Evolutionary conservation across 176 grass and related monocot genomes (phyloP).

Genomic region (Chrysopogon serrulatus): DNA sequence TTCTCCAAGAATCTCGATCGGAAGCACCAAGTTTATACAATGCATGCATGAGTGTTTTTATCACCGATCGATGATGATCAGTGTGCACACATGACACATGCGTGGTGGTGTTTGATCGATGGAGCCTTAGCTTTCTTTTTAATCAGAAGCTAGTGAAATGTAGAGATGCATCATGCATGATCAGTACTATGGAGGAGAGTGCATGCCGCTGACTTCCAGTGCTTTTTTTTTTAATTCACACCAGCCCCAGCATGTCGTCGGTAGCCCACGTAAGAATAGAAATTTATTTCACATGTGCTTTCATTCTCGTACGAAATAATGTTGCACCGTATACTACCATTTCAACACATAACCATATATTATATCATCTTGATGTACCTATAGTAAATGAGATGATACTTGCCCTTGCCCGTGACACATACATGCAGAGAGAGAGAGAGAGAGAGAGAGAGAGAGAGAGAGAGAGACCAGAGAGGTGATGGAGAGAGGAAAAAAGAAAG

Average conservation of each 20-base stretch:
- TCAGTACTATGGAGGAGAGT: background rate
- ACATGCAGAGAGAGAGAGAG: background rate
- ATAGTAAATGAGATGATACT: too few relatives aligned
- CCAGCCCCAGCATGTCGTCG: background rate
- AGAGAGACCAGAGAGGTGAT: too few relatives aligned
- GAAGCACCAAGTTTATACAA: too few relatives aligned
- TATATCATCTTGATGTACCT: background rate
- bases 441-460: constrained; percentile 3
- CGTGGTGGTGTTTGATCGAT: too few relatives aligned
- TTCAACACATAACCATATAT: background rate
- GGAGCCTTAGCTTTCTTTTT: too few relatives aligned
- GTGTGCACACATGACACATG: too few relatives aligned
- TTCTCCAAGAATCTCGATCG: too few relatives aligned
- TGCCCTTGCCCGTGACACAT: constrained; percentile 5
- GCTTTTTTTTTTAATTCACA: background rate
- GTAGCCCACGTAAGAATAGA: background rate
- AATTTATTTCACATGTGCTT: background rate
- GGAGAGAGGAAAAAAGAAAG: constrained; percentile 31
- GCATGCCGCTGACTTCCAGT: background rate
- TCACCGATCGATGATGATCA: too few relatives aligned
- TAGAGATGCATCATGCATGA: too few relatives aligned
- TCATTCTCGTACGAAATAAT: background rate
- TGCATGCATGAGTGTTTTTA: too few relatives aligned
- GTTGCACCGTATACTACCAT: too few relatives aligned
- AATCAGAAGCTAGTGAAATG: too few relatives aligned